These are phyloP conservation scores for Daedalea quercina DNA, from an alignment of 768 basidiomycete species.

Conservation along the genomic window DNA sequence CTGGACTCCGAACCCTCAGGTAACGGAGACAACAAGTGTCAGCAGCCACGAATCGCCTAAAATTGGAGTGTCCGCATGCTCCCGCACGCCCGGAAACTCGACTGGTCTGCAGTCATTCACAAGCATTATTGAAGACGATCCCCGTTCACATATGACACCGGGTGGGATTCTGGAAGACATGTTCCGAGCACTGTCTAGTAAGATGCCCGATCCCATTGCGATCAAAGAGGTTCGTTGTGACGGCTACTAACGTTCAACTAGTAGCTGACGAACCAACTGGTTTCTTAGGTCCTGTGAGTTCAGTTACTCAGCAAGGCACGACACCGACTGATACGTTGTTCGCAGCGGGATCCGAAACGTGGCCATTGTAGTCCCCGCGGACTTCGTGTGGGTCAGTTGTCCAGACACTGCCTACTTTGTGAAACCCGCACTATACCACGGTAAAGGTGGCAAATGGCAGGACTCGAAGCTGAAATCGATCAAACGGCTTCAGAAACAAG, in stretches of 20 bases:
- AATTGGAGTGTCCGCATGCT: too few species aligned
- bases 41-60: too few species aligned
- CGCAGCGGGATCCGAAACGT: neutral
- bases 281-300: too few species aligned
- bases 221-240: neutral
- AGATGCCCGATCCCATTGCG: neutral
- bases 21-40: too few species aligned
- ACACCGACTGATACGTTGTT: neutral
- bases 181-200: neutral
- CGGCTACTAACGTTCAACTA: too few species aligned
- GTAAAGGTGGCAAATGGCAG: neutral
- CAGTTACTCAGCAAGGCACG: too few species aligned
- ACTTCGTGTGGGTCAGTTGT: constrained; percentile 1
- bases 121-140: neutral
- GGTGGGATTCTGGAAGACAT: neutral
- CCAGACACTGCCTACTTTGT: neutral
- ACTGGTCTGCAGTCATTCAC: neutral
- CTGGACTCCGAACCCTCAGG: too few species aligned
- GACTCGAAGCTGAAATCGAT: neutral
- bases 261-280: too few species aligned
- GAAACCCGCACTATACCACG: neutral
- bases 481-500: neutral
- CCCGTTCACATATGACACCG: neutral
- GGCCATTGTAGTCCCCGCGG: neutral
- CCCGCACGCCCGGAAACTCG: too few species aligned